Conservation (phyloP, 768 basidiomycete species). For the Sarcodon aspratus region DNA sequence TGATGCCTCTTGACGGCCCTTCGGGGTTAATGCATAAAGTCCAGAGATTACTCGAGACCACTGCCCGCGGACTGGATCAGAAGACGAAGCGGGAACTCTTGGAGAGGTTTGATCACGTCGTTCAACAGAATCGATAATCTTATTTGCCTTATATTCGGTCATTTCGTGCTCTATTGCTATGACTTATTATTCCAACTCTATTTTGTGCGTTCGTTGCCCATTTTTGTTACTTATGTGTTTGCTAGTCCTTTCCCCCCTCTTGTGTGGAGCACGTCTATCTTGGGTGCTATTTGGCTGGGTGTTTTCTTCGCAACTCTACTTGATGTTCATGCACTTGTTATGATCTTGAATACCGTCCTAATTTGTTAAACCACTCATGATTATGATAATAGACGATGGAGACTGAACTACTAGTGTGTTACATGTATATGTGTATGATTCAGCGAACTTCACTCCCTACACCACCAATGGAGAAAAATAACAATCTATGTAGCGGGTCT, state of each 20-base stretch:
- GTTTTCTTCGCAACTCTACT: slow-evolving; percentile 1
- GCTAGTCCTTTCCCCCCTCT: background rate
- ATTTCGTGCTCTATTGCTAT: too few species aligned
- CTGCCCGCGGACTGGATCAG: slow-evolving; percentile 29
- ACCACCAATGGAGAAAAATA: too few species aligned
- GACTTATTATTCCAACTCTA: too few species aligned
- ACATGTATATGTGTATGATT: too few species aligned
- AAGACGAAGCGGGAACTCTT: slow-evolving; percentile 38
- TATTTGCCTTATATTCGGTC: too few species aligned
- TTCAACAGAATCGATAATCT: slow-evolving; percentile 20
- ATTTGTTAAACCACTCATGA: too few species aligned
- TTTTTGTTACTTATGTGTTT: background rate
- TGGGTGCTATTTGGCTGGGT: background rate
- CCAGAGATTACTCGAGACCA: slow-evolving; percentile 40
- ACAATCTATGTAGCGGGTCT: slow-evolving; percentile 52
- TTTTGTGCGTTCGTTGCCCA: too few species aligned
- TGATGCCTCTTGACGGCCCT: slow-evolving; percentile 68
- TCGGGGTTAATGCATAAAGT: slow-evolving; percentile 57
- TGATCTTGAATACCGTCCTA: background rate
- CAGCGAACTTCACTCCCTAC: too few species aligned
- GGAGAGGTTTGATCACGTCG: slow-evolving; percentile 49
- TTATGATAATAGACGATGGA: too few species aligned
- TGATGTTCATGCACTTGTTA: background rate
- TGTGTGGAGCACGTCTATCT: too few species aligned
- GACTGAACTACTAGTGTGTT: too few species aligned